Base-by-base conservation (phyloP, 768 basidiomycete genomes). In the Boletellus ananas region DNA sequence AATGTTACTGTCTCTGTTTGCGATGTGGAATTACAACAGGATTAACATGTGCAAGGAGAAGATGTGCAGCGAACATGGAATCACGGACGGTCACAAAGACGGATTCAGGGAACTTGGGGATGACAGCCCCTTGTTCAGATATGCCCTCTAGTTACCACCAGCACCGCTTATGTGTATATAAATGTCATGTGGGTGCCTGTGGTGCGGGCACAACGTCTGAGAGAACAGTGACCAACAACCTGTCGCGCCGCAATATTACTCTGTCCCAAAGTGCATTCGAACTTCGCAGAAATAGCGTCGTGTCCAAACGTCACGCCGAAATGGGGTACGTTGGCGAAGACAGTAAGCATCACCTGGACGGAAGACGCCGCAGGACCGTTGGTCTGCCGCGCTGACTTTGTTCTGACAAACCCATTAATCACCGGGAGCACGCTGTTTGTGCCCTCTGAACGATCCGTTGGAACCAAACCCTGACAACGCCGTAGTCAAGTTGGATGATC, bases 401-500 rank as follows among this genome's bases (percentile, higher is more conserved):
- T 78, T 23, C 73, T 78, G 51, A 70, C 68, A 39, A 73, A 86
- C 61, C 67, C 80, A 46, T 82, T 85, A 64, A 71, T 87, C 58
- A 74, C 74, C 47, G 81, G 83, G 51, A 52, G 75, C 52, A 37
- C 47, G 29, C 51, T 49, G 23, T 29, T 29, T 29, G 27, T 36
- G 31, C 35, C 47, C 25, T 50, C 34, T 29, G 6, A 29, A 10
- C 27, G 27, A 29, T 7, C 27, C 27, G 6, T 2, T 29, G 27
- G 27, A 29, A 29, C 27, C 10, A 10, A 29, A 7, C 27, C 27
- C 27, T 29, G 27, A 29, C 14, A 51, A 44, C 25, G 33, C 20
- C 38, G 34, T 44, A 20, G 37, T 43, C 27, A 21, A 85, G 83
- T 51, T 86, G 83, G 85, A 84, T 84, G 84, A 87, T 87, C 51